Evolutionary conservation across 83 land plant species (phyloP).

Genomic region (Picea abies): DNA sequence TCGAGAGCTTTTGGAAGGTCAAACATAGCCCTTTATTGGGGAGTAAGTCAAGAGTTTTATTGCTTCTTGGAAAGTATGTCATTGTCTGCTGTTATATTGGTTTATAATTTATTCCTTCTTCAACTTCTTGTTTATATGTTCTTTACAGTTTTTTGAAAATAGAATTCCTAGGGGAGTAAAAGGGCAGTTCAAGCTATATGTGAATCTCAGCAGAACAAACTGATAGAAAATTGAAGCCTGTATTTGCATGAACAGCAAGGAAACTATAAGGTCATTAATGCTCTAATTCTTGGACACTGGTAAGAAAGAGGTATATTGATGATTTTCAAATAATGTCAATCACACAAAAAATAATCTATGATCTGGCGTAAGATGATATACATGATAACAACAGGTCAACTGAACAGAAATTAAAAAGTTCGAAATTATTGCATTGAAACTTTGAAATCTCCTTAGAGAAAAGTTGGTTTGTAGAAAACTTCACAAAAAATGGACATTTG

Average conservation of each 20-base stretch:
- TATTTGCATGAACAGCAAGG: background rate
- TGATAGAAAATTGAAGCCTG: background rate
- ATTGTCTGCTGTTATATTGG: background rate
- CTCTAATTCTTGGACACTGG: no score
- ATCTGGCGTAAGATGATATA: background rate
- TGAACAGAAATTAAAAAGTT: background rate
- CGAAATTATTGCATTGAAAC: background rate
- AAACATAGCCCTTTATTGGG: background rate
- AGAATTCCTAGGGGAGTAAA: background rate
- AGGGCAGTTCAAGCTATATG: background rate
- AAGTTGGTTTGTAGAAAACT: background rate
- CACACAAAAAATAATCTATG: background rate
- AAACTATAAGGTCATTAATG: no score
- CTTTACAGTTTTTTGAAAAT: background rate
- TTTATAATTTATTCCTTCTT: background rate
- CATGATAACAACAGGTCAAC: background rate
- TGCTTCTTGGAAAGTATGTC: background rate
- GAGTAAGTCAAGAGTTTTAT: background rate
- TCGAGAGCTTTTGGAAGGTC: background rate
- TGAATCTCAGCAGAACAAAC: background rate
- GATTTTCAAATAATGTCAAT: background rate
- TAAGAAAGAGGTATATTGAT: no score
- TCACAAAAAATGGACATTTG: background rate
- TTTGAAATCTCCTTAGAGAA: background rate
- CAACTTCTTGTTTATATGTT: conserved; percentile 5